phyloP scores from a whole-genome alignment of 108 stramenopile genomes.

The Pseudonitzschia pungens region DNA sequence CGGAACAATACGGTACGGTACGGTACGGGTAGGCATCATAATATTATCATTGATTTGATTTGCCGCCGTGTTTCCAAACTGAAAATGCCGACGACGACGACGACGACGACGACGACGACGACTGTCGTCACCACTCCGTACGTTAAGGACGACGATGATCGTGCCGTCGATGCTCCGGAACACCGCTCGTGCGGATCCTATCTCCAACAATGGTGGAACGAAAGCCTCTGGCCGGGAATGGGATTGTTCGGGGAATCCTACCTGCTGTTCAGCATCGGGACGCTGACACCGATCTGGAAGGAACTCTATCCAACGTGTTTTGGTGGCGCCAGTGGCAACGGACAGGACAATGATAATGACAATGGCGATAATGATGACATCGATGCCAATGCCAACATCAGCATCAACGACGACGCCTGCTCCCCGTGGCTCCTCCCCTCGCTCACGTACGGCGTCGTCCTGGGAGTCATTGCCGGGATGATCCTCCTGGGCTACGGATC shows the following conservation, averaged over 20 bases:
- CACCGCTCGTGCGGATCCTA: background rate
- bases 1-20: too few relatives aligned
- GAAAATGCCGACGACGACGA: too few relatives aligned
- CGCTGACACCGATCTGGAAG: slow-evolving; percentile 67
- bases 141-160: too few relatives aligned
- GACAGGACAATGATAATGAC: background rate
- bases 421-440: slow-evolving; percentile 37
- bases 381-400: too few relatives aligned
- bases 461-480: slow-evolving; percentile 73
- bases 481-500: slow-evolving; percentile 50
- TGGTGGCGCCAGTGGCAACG: background rate
- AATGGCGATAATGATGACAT: too few relatives aligned
- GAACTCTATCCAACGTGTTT: slow-evolving; percentile 45
- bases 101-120: too few relatives aligned
- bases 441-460: slow-evolving; percentile 53
- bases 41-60: too few relatives aligned
- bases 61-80: too few relatives aligned
- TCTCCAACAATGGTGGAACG: background rate
- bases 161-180: too few relatives aligned
- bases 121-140: too few relatives aligned
- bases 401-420: slow-evolving; percentile 1
- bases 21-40: too few relatives aligned
- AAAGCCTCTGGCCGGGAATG: slow-evolving; percentile 21
- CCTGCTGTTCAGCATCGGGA: slow-evolving; percentile 71
- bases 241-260: slow-evolving; percentile 84